Base-by-base conservation (phyloP, 768 basidiomycete genomes). In the Auricularia auricula-judae region DNA sequence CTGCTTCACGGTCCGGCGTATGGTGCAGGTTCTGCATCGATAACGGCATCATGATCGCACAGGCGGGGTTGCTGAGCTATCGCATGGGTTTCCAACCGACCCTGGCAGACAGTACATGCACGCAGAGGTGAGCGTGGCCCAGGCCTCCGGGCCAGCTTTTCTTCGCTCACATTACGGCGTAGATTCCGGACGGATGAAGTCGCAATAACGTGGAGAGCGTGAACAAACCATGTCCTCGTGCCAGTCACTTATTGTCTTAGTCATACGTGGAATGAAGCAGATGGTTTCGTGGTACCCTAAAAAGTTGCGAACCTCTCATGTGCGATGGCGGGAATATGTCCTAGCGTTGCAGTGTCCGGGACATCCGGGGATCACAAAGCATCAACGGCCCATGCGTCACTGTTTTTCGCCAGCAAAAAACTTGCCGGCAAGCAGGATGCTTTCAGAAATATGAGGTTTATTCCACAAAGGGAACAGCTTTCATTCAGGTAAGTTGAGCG, bases 31-130 rank as follows among this genome's bases (percentile, higher is more conserved):
- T 96, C 75, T 98, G 97, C 75, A 98, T 99, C 66, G 97, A 99
- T 74, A 99, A 99, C 69, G 97, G 97, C 1, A 96, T 98, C 69
- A 99, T 99, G 97, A 98, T 99, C 63, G 96, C 97, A 2, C 97
- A 99, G 72, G 97, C 97, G 4, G 97, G 97, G 4, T 81, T 99
- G 35, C 80, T 99, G 43, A 86, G 87, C 67, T 93, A 85, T 73
- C 83, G 97, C 2, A 98, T 95, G 93, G 97, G 96, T 33, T 81
- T 86, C 66, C 75, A 76, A 59, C 98, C 94, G 0, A 82, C 88
- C 2, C 71, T 98, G 35, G 73, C 81, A 34, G 84, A 96, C 71
- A 94, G 88, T 63, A 89, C 85, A 39, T 95, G 93, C 71, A 98
- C 95, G 5, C 97, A 99, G 77, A 82, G 96, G 93, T 91, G 66